Evolutionary conservation across 164 flowering plant species (phyloP), one percentile per base, ranked within the genome.

Genomic region (Echeveria elegans): DNA sequence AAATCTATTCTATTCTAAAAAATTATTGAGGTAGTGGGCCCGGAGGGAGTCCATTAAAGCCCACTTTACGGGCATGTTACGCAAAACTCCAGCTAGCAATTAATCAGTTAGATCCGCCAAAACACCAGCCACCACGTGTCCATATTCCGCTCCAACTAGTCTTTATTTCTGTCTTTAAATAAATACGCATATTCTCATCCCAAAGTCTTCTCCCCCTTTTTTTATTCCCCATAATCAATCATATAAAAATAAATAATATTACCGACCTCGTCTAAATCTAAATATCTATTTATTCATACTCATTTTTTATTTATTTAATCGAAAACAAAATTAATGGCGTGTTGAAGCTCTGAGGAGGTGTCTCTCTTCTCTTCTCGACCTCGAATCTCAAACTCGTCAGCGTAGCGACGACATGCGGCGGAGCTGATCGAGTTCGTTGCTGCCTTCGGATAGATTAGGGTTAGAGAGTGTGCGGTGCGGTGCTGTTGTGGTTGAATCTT

Each of bases 341-440:
- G 60, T 26, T 56, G 60, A 24, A 10, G 60, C 60, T 56, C 18
- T 26, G 60, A 56, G 60, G 60, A 56, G 60, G 60, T 26, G 26
- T 50, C 56, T 50, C 56, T 50, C 58, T 29, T 52, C 61, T 56
- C 32, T 29, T 52, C 61, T 56, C 32, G 32, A 56, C 61, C 32
- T 15, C 61, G 61, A 56, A 56, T 56, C 61, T 56, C 32, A 56
- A 56, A 56, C 61, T 28, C 32, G 19, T 28, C 31, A 2, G 18
- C 61, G 31, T 0, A 14, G 31, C 32, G 26, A 56, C 31, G 31
- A 56, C 32, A 56, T 32, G 31, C 61, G 61, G 32, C 29, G 28
- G 15, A 23, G 2, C 1, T 11, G 19, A 15, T 3, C 61, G 4
- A 23, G 8, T 3, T 29, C 19, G 61, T 56, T 26, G 0, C 61